Evolutionary conservation across 306 rosid genomes (phyloP), one percentile per base, ranked within the genome.

Genomic region (Quillaja saponaria): DNA sequence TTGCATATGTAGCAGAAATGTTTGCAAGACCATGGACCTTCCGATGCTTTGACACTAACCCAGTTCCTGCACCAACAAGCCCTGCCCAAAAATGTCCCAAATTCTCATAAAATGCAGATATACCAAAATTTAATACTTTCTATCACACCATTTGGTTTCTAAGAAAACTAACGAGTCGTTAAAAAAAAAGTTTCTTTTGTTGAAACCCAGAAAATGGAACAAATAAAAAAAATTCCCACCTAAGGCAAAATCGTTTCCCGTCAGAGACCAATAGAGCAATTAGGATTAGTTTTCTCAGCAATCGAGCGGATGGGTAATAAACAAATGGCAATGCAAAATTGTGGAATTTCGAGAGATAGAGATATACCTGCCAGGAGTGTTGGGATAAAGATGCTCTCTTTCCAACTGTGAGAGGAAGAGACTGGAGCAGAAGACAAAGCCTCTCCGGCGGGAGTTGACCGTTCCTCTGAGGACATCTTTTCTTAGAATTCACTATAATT

Each of bases 11-110:
- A n/a, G 87, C 80, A 47, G 75, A 71, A 63, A 77, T 79, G 10
- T 72, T 74, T 6, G 86, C 79, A 45, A 84, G 85, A 34, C 98
- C 95, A 10, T 81, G 87, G 25, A 69, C 68, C 74, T 74, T 86
- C 21, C 95, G 76, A 77, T 92, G 85, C 80, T 85, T 86, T 20
- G 98, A 88, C 10, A 83, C 28, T 61, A 84, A 65, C 15, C 96
- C 98, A 65, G 68, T 70, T 84, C 95, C 98, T 67, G 86, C 88
- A 59, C 98, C 98, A 54, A 78, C 63, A 81, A 86, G 38, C 58
- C 95, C 98, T 85, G 84, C 67, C 37, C 69, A 34, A 64, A 71
- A 47, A 61, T 5, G 53, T 20, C 53, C 70, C 34, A 38, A 61
- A 33, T 49, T 49, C 28, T 41, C 52, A 71, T 8, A 8, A 35